These are phyloP conservation scores for Chaetomium olivaceum DNA, from an alignment of 2,329 filamentous ascomycete species.

Conservation along the genomic window DNA sequence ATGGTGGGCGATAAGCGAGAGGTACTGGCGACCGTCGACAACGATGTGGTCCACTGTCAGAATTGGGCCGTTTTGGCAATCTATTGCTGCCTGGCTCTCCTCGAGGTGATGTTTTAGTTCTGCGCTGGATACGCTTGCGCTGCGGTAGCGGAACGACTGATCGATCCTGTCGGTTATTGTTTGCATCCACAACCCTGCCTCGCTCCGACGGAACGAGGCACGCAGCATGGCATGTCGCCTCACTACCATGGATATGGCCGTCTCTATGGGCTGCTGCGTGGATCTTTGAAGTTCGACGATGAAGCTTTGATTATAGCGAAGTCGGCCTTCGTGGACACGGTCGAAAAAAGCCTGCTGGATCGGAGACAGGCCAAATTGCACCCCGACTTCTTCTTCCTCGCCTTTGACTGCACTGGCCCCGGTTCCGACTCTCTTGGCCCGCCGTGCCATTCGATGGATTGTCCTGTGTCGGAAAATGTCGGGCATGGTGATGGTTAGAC, in stretches of 20 bases:
- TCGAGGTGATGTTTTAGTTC: not conserved
- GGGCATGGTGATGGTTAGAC: not conserved
- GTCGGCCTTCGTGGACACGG: not conserved
- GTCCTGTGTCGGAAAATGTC: not conserved
- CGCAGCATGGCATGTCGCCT: constrained; percentile 1
- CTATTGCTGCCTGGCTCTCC: not conserved
- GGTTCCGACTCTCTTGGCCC: not conserved
- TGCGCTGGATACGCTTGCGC: not conserved
- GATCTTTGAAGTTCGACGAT: not conserved
- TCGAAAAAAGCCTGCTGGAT: not conserved
- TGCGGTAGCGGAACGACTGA: constrained; percentile 2
- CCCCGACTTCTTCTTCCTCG: not conserved
- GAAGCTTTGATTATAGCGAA: constrained; percentile 1
- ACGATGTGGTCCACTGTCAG: not conserved
- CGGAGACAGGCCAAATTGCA: not conserved
- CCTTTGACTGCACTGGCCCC: not conserved
- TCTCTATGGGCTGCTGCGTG: constrained; percentile 3
- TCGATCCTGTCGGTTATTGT: constrained; percentile 3
- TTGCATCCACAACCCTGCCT: not conserved
- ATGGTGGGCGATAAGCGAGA: not conserved
- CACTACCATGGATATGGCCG: constrained; percentile 1
- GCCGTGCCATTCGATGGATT: not conserved
- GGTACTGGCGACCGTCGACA: not conserved
- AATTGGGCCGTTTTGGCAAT: not conserved
- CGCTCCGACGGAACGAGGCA: not conserved